phyloP scores from a whole-genome alignment of 768 basidiomycete genomes.

The Leucosporidium creatinivorum region DNA sequence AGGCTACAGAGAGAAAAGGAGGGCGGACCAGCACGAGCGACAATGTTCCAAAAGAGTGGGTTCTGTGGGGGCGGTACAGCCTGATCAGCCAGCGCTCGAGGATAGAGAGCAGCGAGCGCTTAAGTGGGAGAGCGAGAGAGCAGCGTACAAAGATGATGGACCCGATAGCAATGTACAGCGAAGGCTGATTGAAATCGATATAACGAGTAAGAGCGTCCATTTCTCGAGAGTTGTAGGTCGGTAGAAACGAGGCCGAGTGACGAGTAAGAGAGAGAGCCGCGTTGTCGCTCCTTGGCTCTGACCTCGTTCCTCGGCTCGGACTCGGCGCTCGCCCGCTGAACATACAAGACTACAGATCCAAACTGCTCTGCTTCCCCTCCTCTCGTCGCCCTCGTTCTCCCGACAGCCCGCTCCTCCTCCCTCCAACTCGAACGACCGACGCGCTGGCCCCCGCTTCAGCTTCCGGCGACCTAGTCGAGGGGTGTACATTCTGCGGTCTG shows the following conservation, averaged over 20 bases:
- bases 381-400: not conserved
- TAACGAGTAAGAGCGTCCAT: not conserved
- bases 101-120: too few relatives aligned
- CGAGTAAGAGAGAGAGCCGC: not conserved
- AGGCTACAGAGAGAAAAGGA: too few relatives aligned
- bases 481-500: conserved; percentile 22
- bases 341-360: not conserved
- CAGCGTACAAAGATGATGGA: conserved; percentile 1
- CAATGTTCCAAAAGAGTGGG: conserved; percentile 90
- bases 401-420: not conserved
- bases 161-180: not conserved
- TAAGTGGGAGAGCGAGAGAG: not conserved
- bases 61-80: conserved; percentile 50
- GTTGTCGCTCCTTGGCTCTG: too few relatives aligned
- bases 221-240: too few relatives aligned
- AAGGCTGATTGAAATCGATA: not conserved
- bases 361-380: not conserved
- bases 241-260: not conserved
- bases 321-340: not conserved
- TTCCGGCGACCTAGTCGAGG: not conserved
- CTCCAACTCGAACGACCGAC: not conserved
- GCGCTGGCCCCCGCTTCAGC: not conserved
- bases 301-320: not conserved
- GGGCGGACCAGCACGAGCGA: conserved; percentile 48
- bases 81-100: not conserved